Evolutionary conservation across 257 asterid species (phyloP), one percentile per base, ranked within the genome.

Genomic region (Gentiana straminea): DNA sequence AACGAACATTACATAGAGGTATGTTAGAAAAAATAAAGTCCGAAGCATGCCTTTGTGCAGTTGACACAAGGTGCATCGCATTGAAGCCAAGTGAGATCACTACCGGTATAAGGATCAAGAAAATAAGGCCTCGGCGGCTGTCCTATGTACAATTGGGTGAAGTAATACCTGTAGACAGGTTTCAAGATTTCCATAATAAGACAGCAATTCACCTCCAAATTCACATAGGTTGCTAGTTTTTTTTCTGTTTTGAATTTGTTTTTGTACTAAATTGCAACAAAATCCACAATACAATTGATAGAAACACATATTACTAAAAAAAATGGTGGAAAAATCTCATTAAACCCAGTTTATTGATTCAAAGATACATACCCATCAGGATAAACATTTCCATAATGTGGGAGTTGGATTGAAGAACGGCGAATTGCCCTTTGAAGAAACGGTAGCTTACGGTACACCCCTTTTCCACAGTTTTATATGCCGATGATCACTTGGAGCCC

Each of bases 1-100:
- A 51, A 43, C 5, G 41, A 38, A 45, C 33, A 51, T 7, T 1
- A 45, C 11, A 3, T 32, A 15, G 13, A 36, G 34, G 2, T n/a
- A n/a, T n/a, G 11, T 2, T 32, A 36, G 34, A 13, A 13, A 8
- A 51, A 38, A 11, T 32, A 37, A 37, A 53, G 35, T 46, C 8
- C 7, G 3, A 9, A n/a, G 37, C 36, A 60, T 73, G 86, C 96
- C 81, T 76, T 54, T 35, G 95, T 92, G 78, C 98, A 88, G 64
- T 71, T 94, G 59, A 88, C 89, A 68, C 98, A 92, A 0, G 97
- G 98, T 49, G 98, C 98, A 59, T 92, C 94, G 52, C 98, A 92
- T 72, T 92, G 98, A 68, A 92, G 84, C 98, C 98, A 92, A 6
- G 95, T 92, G 69, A 92, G 98, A 64, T 92, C 98, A 67, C 97